phyloP scores from a whole-genome alignment of 2,329 filamentous ascomycete species.

The Epicoccum nigrum region DNA sequence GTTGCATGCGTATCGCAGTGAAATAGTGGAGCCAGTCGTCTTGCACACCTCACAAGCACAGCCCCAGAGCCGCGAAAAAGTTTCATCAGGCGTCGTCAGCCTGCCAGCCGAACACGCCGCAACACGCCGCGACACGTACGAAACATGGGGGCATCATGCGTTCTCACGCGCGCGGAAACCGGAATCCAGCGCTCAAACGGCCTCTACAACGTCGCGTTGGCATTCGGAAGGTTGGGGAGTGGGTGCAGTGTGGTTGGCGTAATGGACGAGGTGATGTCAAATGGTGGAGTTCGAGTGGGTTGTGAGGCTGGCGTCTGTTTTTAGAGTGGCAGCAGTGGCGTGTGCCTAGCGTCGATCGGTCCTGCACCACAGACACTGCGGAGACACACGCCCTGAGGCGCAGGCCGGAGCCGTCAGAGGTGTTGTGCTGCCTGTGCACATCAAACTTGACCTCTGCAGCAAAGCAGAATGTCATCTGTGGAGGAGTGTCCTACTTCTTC shows the following conservation, averaged over 20 bases:
- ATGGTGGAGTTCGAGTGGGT: slow-evolving; percentile 5
- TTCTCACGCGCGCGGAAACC: neutral
- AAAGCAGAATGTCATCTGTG: slow-evolving; percentile 4
- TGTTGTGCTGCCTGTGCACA: slow-evolving; percentile 5
- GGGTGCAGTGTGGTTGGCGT: slow-evolving; percentile 13
- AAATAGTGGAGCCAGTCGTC: slow-evolving; percentile 17
- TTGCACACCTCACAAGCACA: slow-evolving; percentile 23
- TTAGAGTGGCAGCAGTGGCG: slow-evolving; percentile 13
- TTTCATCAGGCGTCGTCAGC: slow-evolving; percentile 49
- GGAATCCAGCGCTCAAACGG: slow-evolving; percentile 1
- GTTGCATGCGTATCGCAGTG: slow-evolving; percentile 12
- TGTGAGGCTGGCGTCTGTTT: slow-evolving; percentile 18
- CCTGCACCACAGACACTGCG: neutral
- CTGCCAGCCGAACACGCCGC: slow-evolving; percentile 26
- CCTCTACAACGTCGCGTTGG: slow-evolving; percentile 8
- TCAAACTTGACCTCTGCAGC: slow-evolving; percentile 4
- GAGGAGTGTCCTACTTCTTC: neutral
- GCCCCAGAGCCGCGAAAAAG: slow-evolving; percentile 33
- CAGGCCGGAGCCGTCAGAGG: slow-evolving; percentile 1
- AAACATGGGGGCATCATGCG: slow-evolving; percentile 28
- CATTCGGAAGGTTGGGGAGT: slow-evolving; percentile 9
- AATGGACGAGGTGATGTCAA: slow-evolving; percentile 11
- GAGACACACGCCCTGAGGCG: neutral
- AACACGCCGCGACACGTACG: slow-evolving; percentile 32
- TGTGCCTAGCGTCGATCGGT: slow-evolving; percentile 10